Evolutionary conservation across 2,329 filamentous ascomycete species (phyloP).

Genomic region (Scortechinia acanthostroma): DNA sequence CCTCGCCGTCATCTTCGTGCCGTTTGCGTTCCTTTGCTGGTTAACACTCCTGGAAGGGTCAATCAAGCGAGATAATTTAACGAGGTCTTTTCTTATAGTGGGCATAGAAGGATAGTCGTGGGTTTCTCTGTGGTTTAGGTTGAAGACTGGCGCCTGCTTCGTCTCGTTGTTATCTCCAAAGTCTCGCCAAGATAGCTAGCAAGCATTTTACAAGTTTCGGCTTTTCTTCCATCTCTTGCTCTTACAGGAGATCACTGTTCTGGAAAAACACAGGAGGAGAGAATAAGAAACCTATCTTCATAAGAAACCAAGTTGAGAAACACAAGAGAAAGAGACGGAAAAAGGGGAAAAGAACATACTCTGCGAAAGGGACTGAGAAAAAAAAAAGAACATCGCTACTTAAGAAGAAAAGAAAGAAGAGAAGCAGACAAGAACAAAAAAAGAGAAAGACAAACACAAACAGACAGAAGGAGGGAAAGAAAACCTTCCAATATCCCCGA

Average conservation of each 20-base stretch:
- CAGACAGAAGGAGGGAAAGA: not conserved
- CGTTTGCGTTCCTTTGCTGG: no score
- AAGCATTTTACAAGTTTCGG: conserved; percentile 3
- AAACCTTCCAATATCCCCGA: no score
- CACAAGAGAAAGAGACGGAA: no score
- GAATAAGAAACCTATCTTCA: no score
- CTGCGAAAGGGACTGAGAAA: not conserved
- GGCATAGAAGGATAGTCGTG: not conserved
- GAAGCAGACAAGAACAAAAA: not conserved
- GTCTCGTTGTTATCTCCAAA: not conserved
- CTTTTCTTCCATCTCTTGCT: not conserved
- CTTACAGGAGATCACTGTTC: not conserved
- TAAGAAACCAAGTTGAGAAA: no score
- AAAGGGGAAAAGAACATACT: no score
- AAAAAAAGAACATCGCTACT: not conserved
- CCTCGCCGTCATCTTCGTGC: no score
- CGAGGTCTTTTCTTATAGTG: not conserved
- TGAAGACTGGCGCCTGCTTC: not conserved
- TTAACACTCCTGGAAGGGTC: not conserved
- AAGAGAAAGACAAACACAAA: not conserved
- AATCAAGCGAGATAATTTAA: not conserved
- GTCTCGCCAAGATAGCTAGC: conserved; percentile 2
- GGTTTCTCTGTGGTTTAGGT: not conserved
- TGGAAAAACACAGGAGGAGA: no score
- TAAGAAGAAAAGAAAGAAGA: conserved; percentile 1